phyloP scores from a whole-genome alignment of 176 grass and related monocot species.

The Cymbopogon citratus region DNA sequence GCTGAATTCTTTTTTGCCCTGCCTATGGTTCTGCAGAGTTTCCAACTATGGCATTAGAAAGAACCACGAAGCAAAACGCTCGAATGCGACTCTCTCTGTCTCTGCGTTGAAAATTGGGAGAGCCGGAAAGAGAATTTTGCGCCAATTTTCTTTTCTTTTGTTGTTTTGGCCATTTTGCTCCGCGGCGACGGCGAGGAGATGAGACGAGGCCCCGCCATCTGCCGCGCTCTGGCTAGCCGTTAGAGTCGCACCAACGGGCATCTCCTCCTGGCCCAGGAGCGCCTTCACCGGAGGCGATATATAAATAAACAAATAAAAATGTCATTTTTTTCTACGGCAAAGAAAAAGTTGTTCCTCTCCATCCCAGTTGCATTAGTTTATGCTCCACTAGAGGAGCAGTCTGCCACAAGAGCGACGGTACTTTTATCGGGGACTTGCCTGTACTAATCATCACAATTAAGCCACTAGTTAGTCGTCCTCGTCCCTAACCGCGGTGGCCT shows the following conservation, averaged over 20 bases:
- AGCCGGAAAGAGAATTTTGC: not conserved
- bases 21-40: not conserved
- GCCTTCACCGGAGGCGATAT: not conserved
- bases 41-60: not conserved
- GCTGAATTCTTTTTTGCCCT: not conserved
- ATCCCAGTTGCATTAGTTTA: constrained; percentile 28
- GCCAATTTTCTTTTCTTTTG: not conserved
- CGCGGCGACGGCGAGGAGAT: not conserved
- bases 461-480: constrained; percentile 24
- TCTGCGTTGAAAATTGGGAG: not conserved
- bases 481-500: constrained; percentile 32
- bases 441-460: constrained; percentile 41
- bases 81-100: not conserved
- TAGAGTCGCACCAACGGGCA: constrained; percentile 44
- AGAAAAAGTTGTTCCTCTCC: not conserved
- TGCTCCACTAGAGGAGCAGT: not conserved
- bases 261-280: constrained; percentile 2
- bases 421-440: constrained; percentile 19
- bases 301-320: not conserved
- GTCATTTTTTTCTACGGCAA: not conserved
- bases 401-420: not conserved
- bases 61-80: not conserved
- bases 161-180: not conserved
- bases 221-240: constrained; percentile 45
- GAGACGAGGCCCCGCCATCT: constrained; percentile 38